Evolutionary conservation across 306 rosid species (phyloP).

Genomic region (Lotus japonicus): DNA sequence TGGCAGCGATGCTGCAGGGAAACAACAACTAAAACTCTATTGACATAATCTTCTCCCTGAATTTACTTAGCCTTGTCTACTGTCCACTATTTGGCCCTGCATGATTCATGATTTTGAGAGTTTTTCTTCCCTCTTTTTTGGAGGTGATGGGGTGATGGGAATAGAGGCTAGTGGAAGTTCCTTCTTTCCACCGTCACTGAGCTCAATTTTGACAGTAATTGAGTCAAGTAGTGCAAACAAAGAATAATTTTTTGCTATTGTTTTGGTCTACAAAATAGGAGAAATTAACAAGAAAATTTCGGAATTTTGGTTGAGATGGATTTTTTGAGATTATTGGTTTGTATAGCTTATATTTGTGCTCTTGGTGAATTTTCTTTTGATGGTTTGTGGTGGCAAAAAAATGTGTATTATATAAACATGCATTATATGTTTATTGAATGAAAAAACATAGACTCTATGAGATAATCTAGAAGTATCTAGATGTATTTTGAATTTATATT

Average conservation of each 20-base stretch:
- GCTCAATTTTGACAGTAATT: slow-evolving; percentile 50
- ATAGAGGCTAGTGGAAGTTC: slow-evolving; percentile 16
- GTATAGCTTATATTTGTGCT: slow-evolving; percentile 35
- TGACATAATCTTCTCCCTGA: slow-evolving; percentile 12
- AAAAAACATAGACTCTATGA: too few species aligned
- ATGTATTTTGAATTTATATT: too few species aligned
- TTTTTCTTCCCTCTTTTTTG: background rate
- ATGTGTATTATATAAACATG: too few species aligned
- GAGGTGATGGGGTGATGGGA: slow-evolving; percentile 13
- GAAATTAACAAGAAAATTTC: background rate
- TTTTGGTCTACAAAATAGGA: slow-evolving; percentile 15
- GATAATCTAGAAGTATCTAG: too few species aligned
- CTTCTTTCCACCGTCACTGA: slow-evolving; percentile 16
- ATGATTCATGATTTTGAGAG: background rate
- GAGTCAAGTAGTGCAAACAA: slow-evolving; percentile 35
- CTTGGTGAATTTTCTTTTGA: background rate
- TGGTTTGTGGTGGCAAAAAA: too few species aligned
- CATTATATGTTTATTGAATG: too few species aligned
- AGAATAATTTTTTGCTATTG: slow-evolving; percentile 26
- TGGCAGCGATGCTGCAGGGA: slow-evolving; percentile 35
- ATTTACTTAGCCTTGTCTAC: slow-evolving; percentile 6
- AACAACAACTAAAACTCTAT: slow-evolving; percentile 5
- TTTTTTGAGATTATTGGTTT: slow-evolving; percentile 28
- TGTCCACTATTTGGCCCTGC: background rate
- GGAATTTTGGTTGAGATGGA: slow-evolving; percentile 24